Conservation (phyloP, 352 stramenopile genomes). For the Globisporangium rhizosaccharum region DNA sequence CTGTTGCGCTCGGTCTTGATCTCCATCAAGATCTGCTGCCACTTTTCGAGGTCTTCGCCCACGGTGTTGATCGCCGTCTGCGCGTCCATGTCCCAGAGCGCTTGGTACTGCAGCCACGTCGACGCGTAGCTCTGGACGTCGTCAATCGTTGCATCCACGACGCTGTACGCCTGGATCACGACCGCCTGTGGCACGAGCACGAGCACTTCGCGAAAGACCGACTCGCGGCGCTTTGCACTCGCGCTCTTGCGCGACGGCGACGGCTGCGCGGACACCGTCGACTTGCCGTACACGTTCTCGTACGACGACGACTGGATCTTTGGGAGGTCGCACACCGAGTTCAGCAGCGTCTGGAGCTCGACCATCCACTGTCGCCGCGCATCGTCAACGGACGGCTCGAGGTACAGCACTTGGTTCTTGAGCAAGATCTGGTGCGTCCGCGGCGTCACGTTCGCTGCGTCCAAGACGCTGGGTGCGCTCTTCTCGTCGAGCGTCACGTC, state of each 20-base stretch:
- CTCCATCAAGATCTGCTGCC: slow-evolving; percentile 96
- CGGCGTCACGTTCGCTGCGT: slow-evolving; percentile 35
- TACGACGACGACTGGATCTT: slow-evolving; percentile 86
- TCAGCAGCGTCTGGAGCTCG: slow-evolving; percentile 92
- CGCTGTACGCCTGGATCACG: slow-evolving; percentile 69
- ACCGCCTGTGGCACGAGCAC: slow-evolving; percentile 51
- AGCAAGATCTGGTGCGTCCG: slow-evolving; percentile 92
- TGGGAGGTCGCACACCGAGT: slow-evolving; percentile 91
- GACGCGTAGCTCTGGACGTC: slow-evolving; percentile 92
- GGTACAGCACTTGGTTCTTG: slow-evolving; percentile 95
- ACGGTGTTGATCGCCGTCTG: slow-evolving; percentile 90
- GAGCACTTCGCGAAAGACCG: slow-evolving; percentile 69
- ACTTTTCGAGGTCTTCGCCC: slow-evolving; percentile 93
- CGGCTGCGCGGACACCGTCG: slow-evolving; percentile 45
- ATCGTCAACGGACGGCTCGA: slow-evolving; percentile 93
- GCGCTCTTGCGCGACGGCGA: slow-evolving; percentile 60
- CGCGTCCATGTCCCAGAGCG: slow-evolving; percentile 98
- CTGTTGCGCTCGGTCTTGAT: slow-evolving; percentile 93
- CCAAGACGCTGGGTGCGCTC: slow-evolving; percentile 33
- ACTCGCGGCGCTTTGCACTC: slow-evolving; percentile 49
- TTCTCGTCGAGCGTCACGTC: slow-evolving; percentile 57
- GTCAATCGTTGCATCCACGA: slow-evolving; percentile 68
- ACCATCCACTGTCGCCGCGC: slow-evolving; percentile 86
- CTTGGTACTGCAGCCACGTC: slow-evolving; percentile 98
- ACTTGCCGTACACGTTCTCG: slow-evolving; percentile 82